Evolutionary conservation across 2,329 filamentous ascomycete species (phyloP).

Genomic region (Alternaria triticimaculans): DNA sequence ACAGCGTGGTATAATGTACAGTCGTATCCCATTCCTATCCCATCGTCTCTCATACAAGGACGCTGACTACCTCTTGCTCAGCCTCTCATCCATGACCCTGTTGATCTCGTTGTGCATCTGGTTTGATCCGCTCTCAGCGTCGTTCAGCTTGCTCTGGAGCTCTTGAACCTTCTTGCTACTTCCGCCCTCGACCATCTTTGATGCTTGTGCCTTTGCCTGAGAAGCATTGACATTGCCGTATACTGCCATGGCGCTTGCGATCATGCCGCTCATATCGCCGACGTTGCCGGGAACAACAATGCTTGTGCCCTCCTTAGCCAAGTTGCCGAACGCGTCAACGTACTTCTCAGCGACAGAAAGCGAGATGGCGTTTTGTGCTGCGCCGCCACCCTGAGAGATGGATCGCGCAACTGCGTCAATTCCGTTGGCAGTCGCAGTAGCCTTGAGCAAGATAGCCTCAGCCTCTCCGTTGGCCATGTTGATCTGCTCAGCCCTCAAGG

Average conservation of each 20-base stretch:
- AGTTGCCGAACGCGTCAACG: conserved; percentile 88
- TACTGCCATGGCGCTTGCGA: conserved; percentile 91
- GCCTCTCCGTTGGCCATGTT: conserved; percentile 93
- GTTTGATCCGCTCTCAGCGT: conserved; percentile 29
- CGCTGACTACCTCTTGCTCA: conserved; percentile 35
- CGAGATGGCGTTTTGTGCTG: conserved; percentile 83
- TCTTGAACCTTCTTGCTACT: conserved; percentile 39
- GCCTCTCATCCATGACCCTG: conserved; percentile 45
- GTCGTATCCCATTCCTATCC: conserved; percentile 12
- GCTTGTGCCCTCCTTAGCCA: conserved; percentile 94
- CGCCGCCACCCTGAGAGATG: conserved; percentile 74
- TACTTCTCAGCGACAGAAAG: conserved; percentile 96
- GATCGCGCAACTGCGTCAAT: conserved; percentile 84
- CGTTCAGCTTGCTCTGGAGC: conserved; percentile 34
- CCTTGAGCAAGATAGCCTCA: conserved; percentile 87
- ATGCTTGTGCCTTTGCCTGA: conserved; percentile 72
- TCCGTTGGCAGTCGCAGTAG: conserved; percentile 82
- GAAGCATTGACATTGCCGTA: conserved; percentile 91
- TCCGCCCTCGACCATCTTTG: conserved; percentile 46
- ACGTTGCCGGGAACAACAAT: conserved; percentile 97
- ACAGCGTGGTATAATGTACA: conserved; percentile 45
- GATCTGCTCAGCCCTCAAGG: conserved; percentile 86
- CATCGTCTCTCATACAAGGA: neutral
- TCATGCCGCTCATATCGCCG: conserved; percentile 95
- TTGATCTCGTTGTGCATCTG: conserved; percentile 42